Evolutionary conservation across 257 asterid genomes (phyloP), one percentile per base, ranked within the genome.

Genomic region (Eucommia ulmoides): DNA sequence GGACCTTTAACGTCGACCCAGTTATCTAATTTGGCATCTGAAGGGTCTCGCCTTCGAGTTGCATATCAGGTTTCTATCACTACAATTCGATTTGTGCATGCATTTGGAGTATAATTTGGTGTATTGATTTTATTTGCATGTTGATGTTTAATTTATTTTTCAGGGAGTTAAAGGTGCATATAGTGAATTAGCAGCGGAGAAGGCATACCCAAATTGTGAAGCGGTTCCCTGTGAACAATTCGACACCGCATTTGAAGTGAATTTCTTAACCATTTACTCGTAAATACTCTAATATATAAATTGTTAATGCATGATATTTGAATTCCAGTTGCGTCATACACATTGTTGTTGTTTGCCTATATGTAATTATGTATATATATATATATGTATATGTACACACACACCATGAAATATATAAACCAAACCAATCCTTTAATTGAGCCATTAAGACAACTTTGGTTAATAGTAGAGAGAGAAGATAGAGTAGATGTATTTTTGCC

Each of bases 161-260:
- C 52, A 89, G 99, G 99, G 99, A 2, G 95, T 77, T 56, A 76
- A 75, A 58, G 99, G 99, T 59, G 97, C 97, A 14, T 87, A 72
- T 60, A 87, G 99, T 53, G 99, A 91, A 65, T 77, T 93, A 53
- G 99, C 97, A 8, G 95, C 97, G 17, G 83, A 79, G 74, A 91
- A 91, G 84, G 99, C 95, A 8, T 87, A 91, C 65, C 99, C 94
- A 10, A 87, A 83, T 68, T 91, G 97, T 22, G 97, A 91, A 82
- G 79, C 97, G 53, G 99, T 91, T 61, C 94, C 95, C 0, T 89
- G 96, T 33, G 98, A 91, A 66, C 98, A 86, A 64, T 91, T 91
- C 54, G 98, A 91, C 60, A 77, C 94, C 0, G 87, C 98, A 48
- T 91, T 91, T 65, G 92, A 85, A 61, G 98, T 86, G 49, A 78